phyloP scores from a whole-genome alignment of 2,329 filamentous ascomycete species.

The Colletotrichum melonis region DNA sequence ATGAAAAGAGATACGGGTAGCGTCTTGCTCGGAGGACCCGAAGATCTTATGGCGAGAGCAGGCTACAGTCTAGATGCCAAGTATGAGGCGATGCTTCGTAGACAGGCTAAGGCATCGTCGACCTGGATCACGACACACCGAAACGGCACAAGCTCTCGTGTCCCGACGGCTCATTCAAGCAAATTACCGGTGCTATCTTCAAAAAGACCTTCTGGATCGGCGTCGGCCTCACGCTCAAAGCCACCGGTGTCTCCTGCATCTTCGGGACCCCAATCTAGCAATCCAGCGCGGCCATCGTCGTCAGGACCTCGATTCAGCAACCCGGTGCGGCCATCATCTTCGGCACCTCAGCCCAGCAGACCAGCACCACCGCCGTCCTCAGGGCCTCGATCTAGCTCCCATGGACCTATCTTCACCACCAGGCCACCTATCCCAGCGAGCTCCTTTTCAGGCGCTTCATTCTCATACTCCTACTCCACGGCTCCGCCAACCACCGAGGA shows the following conservation, averaged over 20 bases:
- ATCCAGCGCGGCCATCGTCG: background rate
- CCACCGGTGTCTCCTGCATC: background rate
- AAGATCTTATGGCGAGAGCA: background rate
- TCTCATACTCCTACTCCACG: background rate
- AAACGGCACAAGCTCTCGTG: background rate
- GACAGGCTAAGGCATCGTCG: background rate
- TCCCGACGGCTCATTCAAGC: background rate
- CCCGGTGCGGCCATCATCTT: too few species aligned
- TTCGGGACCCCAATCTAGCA: background rate
- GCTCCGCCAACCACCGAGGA: background rate
- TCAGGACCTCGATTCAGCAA: too few species aligned
- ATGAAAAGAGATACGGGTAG: constrained; percentile 4
- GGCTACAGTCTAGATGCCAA: background rate
- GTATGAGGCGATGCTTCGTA: background rate
- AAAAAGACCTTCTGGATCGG: background rate
- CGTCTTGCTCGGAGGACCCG: background rate
- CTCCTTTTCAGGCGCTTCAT: background rate
- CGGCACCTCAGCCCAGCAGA: too few species aligned
- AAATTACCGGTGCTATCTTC: background rate
- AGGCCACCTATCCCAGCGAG: background rate
- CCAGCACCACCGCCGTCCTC: too few species aligned
- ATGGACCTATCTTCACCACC: background rate
- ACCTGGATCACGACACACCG: background rate
- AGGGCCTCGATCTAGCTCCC: background rate
- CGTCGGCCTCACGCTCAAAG: background rate